Percentiles rank a stretch among this genome's conserved stretches.
Evolutionary conservation across 805 yeast species (phyloP).

Genomic region (Myxozyma nipponensis): DNA sequence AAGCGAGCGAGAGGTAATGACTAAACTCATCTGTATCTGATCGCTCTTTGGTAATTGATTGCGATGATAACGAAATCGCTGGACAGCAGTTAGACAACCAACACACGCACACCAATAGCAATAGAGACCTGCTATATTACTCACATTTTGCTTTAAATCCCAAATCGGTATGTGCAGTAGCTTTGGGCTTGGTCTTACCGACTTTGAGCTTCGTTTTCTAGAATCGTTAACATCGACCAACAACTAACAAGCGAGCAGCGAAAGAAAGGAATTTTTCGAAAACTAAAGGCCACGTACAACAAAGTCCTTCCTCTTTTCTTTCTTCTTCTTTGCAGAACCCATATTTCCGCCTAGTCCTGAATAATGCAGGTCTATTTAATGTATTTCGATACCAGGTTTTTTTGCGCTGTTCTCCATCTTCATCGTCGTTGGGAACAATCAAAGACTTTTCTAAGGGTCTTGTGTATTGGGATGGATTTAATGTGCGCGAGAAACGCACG

Average conservation of each 20-base stretch:
- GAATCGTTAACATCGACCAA: not conserved
- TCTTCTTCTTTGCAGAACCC: slow-evolving; percentile 46
- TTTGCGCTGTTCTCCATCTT: too few relatives aligned
- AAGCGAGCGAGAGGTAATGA: slow-evolving; percentile 63
- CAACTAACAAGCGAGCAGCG: not conserved
- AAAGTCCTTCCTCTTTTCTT: slow-evolving; percentile 70
- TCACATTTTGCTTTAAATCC: slow-evolving; percentile 64
- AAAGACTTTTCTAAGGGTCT: too few relatives aligned
- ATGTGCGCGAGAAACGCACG: too few relatives aligned
- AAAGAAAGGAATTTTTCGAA: slow-evolving; percentile 1
- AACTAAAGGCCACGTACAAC: too few relatives aligned
- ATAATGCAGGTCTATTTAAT: too few relatives aligned
- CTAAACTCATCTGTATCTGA: slow-evolving; percentile 35
- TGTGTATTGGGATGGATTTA: too few relatives aligned
- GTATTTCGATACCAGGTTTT: too few relatives aligned
- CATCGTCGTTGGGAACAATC: too few relatives aligned
- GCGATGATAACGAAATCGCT: slow-evolving; percentile 43
- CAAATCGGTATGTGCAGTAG: slow-evolving; percentile 78
- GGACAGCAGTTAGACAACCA: too few relatives aligned
- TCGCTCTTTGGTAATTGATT: slow-evolving; percentile 33
- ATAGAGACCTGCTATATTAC: not conserved
- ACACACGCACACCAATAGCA: too few relatives aligned
- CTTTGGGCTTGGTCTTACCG: slow-evolving; percentile 72
- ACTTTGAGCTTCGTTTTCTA: slow-evolving; percentile 75
- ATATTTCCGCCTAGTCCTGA: slow-evolving; percentile 7